Percentiles rank a stretch among this genome's conserved stretches.
phyloP scores from a whole-genome alignment of 2,329 filamentous ascomycete genomes.

The Fusarium temperatum region DNA sequence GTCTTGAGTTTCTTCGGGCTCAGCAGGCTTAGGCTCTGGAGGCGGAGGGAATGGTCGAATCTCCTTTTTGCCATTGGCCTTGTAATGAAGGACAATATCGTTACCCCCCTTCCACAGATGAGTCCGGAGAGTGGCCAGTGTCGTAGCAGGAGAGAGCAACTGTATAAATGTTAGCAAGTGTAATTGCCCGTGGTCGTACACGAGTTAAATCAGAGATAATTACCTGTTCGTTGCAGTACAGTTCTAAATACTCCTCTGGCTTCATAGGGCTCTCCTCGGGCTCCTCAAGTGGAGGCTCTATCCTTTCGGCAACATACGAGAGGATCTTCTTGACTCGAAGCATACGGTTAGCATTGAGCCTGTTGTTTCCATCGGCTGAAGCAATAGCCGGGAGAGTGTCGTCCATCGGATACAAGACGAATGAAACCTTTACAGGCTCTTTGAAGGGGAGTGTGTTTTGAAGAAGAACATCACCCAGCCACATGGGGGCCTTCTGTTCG shows the following conservation, averaged over 20 bases:
- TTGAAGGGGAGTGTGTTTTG: conserved; percentile 84
- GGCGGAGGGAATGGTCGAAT: conserved; percentile 51
- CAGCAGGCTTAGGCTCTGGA: conserved; percentile 26
- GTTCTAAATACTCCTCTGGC: conserved; percentile 92
- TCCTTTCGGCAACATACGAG: conserved; percentile 89
- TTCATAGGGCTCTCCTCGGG: conserved; percentile 69
- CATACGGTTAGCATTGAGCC: conserved; percentile 97
- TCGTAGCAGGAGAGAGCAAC: conserved; percentile 84
- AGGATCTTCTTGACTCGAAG: conserved; percentile 94
- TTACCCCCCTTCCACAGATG: conserved; percentile 96
- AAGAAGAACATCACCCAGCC: conserved; percentile 89
- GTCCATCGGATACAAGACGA: conserved; percentile 84
- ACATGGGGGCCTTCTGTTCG: conserved; percentile 87
- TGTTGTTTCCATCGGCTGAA: conserved; percentile 81
- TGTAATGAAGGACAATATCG: conserved; percentile 91
- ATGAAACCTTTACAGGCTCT: conserved; percentile 96
- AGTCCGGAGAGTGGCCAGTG: conserved; percentile 88
- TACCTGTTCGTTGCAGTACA: conserved; percentile 94
- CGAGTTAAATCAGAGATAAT: conserved; percentile 43
- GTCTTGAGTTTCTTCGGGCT: conserved; percentile 36
- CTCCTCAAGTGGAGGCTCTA: conserved; percentile 75
- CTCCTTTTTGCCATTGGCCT: conserved; percentile 84
- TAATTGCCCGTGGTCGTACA: not conserved
- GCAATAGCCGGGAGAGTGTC: conserved; percentile 75
- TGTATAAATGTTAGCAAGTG: conserved; percentile 42